phyloP scores from a whole-genome alignment of 1,284 basidiomycete genomes.

The Heterobasidion annosum region DNA sequence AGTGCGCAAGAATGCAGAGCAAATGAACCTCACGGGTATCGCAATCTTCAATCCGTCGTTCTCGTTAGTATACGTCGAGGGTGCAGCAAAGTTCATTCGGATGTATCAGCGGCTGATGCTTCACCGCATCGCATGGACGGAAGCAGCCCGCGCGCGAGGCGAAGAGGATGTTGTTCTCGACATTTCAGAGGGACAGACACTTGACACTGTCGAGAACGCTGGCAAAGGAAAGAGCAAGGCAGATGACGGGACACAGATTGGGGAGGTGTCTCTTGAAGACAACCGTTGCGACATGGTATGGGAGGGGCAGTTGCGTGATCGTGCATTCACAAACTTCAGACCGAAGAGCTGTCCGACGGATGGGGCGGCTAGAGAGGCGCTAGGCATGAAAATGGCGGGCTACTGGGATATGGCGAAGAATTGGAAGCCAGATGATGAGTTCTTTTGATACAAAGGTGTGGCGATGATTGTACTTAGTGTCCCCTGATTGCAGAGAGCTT shows the following conservation, averaged over 20 bases:
- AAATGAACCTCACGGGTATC: slow-evolving; percentile 80
- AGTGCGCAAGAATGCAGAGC: slow-evolving; percentile 92
- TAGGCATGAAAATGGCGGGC: slow-evolving; percentile 77
- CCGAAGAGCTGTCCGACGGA: slow-evolving; percentile 85
- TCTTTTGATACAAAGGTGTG: neutral
- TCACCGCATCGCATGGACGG: slow-evolving; percentile 90
- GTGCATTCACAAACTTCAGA: slow-evolving; percentile 76
- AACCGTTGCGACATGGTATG: slow-evolving; percentile 91
- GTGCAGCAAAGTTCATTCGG: slow-evolving; percentile 78
- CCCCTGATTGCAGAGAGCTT: neutral
- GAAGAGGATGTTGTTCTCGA: slow-evolving; percentile 62
- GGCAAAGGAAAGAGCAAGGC: slow-evolving; percentile 24
- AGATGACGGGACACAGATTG: slow-evolving; percentile 17
- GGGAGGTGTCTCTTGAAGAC: slow-evolving; percentile 53
- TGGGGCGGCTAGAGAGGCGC: slow-evolving; percentile 71
- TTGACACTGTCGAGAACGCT: slow-evolving; percentile 19
- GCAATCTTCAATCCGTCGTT: slow-evolving; percentile 87
- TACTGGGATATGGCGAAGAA: slow-evolving; percentile 96
- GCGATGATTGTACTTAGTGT: neutral
- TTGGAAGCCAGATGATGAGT: slow-evolving; percentile 69
- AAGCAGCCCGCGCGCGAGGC: slow-evolving; percentile 75
- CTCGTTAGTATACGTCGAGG: slow-evolving; percentile 91
- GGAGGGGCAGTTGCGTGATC: slow-evolving; percentile 85
- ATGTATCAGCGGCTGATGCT: slow-evolving; percentile 88
- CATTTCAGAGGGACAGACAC: slow-evolving; percentile 32